Evolutionary conservation across 495 filamentous ascomycete species (phyloP), one percentile per base, ranked within the genome.

Genomic region (Podospora anserina): DNA sequence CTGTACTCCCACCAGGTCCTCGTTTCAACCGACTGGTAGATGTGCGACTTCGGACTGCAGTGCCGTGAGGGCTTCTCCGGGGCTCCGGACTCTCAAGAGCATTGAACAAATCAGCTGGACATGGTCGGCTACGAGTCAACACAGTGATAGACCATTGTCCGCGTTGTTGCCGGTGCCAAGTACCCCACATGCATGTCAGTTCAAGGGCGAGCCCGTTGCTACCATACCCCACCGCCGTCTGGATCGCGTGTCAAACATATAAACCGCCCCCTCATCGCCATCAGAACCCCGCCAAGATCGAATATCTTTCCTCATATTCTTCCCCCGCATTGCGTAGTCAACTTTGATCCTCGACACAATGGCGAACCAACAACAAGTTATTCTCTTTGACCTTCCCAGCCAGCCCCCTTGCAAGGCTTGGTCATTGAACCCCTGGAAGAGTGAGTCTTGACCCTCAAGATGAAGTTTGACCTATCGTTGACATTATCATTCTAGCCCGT

Each of bases 341-440:
- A 13, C 39, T 11, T 13, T 13, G 1, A 49, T 13, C 5, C 5
- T 49, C 39, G 15, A 49, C 20, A 28, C 32, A 63, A 63, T 63
- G 61, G 61, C 61, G 7, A 5, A 63, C 18, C 56, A 76, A 7
- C 56, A 76, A 7, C 74, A 79, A 69, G 77, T 83, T 27, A 65
- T 79, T n/a, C 63, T 89, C 20, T 88, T 84, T 64, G 88, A 90
- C 73, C 61, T 90, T 4, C 83, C 88, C 9, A 85, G 79, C 70
- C 84, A 79, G 73, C 71, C 70, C 58, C 71, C 72, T 9, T 65
- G 73, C 64, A 72, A 64, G n/a, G 67, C 78, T 55, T 89, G 88
- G 88, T 86, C 87, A 0, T 70, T 81, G 20, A 91, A 90, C 69
- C 79, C 87, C 5, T 89, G 86, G 87, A 88, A 85, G 74, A 84